Percentiles rank a stretch among this genome's conserved stretches.
Conservation (phyloP, 2,329 filamentous ascomycete genomes). For the Beauveria varroae region DNA sequence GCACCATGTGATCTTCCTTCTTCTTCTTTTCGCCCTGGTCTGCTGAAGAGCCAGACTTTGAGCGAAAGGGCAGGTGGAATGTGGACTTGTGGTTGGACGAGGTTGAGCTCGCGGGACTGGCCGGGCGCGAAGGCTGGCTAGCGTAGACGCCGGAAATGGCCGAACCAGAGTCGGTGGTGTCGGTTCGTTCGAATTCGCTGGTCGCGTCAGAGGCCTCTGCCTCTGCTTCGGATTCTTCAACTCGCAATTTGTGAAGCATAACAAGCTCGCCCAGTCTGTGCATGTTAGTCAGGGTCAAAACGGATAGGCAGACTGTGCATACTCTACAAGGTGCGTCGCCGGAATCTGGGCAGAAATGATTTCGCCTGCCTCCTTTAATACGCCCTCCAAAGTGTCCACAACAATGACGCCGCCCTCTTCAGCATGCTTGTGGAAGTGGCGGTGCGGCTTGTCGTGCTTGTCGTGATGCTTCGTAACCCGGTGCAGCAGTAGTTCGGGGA, state of each 20-base stretch:
- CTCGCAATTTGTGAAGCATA: constrained; percentile 44
- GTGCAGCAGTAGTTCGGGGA: constrained; percentile 68
- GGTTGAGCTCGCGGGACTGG: constrained; percentile 26
- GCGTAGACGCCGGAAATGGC: constrained; percentile 36
- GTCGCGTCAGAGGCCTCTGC: constrained; percentile 22
- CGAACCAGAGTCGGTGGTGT: constrained; percentile 25
- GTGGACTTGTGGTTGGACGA: constrained; percentile 26
- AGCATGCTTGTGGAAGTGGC: constrained; percentile 61
- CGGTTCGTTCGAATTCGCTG: constrained; percentile 23
- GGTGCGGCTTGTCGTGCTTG: constrained; percentile 33
- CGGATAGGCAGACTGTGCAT: constrained; percentile 21
- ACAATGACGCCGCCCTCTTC: constrained; percentile 58
- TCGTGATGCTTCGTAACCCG: constrained; percentile 47
- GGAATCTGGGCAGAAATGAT: constrained; percentile 69
- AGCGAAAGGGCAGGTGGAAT: constrained; percentile 26
- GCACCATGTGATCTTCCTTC: constrained; percentile 41
- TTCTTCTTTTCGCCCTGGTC: constrained; percentile 28
- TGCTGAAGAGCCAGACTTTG: constrained; percentile 20
- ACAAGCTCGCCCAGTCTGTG: constrained; percentile 67
- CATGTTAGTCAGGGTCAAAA: constrained; percentile 10
- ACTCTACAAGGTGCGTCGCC: constrained; percentile 74
- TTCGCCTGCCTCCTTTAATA: constrained; percentile 78
- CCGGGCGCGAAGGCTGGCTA: constrained; percentile 18
- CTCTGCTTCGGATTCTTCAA: constrained; percentile 33
- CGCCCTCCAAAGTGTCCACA: constrained; percentile 72